Base-by-base conservation (phyloP, 2,329 filamentous ascomycete species). In the Colletotrichum camelliae region DNA sequence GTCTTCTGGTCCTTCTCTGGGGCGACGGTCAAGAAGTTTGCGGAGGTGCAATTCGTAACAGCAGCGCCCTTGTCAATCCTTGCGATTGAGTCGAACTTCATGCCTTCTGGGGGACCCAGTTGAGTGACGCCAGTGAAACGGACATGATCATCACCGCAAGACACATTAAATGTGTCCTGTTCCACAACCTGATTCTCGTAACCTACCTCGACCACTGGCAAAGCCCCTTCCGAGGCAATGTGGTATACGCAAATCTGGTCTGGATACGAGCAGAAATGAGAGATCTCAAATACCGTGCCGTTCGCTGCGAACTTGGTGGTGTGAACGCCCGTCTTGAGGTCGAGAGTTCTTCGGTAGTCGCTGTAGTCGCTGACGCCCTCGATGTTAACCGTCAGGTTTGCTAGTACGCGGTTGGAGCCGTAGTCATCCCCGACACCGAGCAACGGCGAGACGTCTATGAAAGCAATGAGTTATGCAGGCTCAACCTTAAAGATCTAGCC, bases 351-450 rank as follows among this genome's bases (percentile, higher is more conserved):
- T n/a, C 80, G 84, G 70, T 89, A 89, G 4, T 78, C 80, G 5
- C 79, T 79, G 9, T 80, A 79, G 2, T 80, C 72, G 5, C 70
- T 75, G 0, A 86, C 72, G 5, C 81, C 83, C 0, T 81, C 80
- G 4, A 89, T 81, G 0, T 77, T 70, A 0, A 90, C 82, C 0
- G 84, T 86, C 1, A 90, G 70, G 71, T 90, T 90, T 0, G 84
- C 88, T 0, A 89, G 79, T 1, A 88, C 87, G 69, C 84, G 84
- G 75, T 87, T 89, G 5, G 84, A 84, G 15, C 88, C 89, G 68
- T 88, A 90, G 52, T 84, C 80, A 24, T 81, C 79, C 8, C 81
- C 78, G 8, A 82, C 81, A 15, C 86, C 86, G 21, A 88, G 82
- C 7, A 89, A 77, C 15, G 81, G 77, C 4, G 81, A 80, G 7